Base-by-base conservation (phyloP, 148 eudicot genomes). In the Nepenthes mirabilis region DNA sequence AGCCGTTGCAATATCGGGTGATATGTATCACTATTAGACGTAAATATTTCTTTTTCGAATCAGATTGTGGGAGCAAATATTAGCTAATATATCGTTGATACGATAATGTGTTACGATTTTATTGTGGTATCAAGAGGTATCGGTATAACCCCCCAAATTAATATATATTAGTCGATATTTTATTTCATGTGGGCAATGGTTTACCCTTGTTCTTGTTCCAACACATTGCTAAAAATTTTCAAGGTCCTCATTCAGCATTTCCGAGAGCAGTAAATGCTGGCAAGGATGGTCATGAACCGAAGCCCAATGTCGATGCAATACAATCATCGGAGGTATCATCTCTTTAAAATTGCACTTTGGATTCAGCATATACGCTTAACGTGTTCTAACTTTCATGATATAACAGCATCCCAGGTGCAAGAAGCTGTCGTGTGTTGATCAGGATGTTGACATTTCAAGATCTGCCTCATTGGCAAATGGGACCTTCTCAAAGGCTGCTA, bases 391-490 rank as follows among this genome's bases (percentile, higher is more conserved):
- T 47, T 12, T 48, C n/a, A 47, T 35, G 6, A 37, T 2, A 8
- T 0, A 34, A 32, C 40, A 14, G 36, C 12, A 6, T 51, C 47
- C 60, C 61, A 52, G 37, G 40, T 66, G 63, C 33, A 53, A 11
- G 43, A 62, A 50, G 53, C 23, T 47, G 14, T 9, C 52, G 43
- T 75, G 57, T 57, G 11, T 50, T 33, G 68, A 50, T 45, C 59
- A 91, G 96, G 88, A 64, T 77, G 73, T 57, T 60, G 79, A 77
- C 62, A 68, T 37, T 64, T 68, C 74, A 43, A 71, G 74, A 59
- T 59, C 72, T 13, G 57, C 72, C 60, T 64, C 78, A 36, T 50
- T 67, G 65, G 71, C 66, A 43, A 82, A 74, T 74, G 88, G 83
- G 60, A 72, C 48, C 53, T 57, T 56, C 45, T 14, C 59, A 9